Evolutionary conservation across 2,329 filamentous ascomycete genomes (phyloP).

Genomic region (Monosporascus sp.): DNA sequence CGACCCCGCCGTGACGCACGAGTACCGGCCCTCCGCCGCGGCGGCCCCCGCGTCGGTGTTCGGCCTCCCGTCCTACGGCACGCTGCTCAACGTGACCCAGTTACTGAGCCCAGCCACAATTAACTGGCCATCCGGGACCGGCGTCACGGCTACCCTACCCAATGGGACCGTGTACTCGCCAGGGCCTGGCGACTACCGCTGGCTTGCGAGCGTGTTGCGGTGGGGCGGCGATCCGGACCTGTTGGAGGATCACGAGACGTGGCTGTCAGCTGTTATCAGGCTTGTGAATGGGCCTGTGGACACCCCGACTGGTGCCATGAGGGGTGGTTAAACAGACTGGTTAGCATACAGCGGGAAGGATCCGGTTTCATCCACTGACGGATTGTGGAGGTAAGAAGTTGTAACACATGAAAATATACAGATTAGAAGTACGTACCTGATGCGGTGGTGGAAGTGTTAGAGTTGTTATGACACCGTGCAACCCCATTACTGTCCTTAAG

Average conservation of each 20-base stretch:
- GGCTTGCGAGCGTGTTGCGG: slow-evolving; percentile 10
- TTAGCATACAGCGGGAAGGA: too few species aligned
- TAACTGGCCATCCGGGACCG: slow-evolving; percentile 9
- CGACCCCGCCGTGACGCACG: slow-evolving; percentile 6
- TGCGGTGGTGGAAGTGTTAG: too few species aligned
- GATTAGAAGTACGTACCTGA: too few species aligned
- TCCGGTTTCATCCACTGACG: too few species aligned
- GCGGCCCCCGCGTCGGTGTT: not conserved
- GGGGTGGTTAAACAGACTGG: too few species aligned
- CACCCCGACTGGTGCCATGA: not conserved
- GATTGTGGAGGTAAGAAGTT: too few species aligned
- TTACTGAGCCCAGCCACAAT: slow-evolving; percentile 8
- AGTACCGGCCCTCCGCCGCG: slow-evolving; percentile 5
- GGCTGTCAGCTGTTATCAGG: slow-evolving; percentile 11
- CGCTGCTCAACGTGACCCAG: slow-evolving; percentile 5
- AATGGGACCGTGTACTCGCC: slow-evolving; percentile 7
- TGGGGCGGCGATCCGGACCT: slow-evolving; percentile 10
- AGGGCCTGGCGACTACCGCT: slow-evolving; percentile 13
- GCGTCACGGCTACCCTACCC: slow-evolving; percentile 5
- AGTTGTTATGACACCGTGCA: too few species aligned
- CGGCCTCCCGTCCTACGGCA: slow-evolving; percentile 9
- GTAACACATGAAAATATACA: too few species aligned
- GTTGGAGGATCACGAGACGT: slow-evolving; percentile 11
- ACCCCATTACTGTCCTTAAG: too few species aligned
- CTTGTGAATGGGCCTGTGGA: slow-evolving; percentile 7